Evolutionary conservation across 805 yeast species (phyloP), one percentile per base, ranked within the genome.

Genomic region (Soucietia sequanensis): DNA sequence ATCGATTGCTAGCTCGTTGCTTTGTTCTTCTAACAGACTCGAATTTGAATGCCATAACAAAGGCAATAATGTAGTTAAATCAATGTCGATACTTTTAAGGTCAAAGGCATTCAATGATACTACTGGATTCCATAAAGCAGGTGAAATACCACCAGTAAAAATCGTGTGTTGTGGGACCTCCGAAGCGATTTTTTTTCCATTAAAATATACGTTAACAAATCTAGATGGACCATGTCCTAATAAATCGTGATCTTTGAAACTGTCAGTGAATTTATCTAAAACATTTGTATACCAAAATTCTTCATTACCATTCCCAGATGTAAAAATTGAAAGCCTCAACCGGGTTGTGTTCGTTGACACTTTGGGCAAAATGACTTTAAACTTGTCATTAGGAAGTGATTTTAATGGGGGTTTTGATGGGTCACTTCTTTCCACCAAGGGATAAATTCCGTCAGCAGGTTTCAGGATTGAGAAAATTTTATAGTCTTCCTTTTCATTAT

Each of bases 271-370:
- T 30, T 63, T 52, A 45, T 79, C 84, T 27, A 81, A 39, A 8
- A 69, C 63, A 44, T 84, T 82, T 3, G 79, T 58, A 56, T 81
- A 88, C 95, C 95, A 87, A 48, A 84, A 84, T 54, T 88, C 95
- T 58, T 87, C 96, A 23, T 73, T 78, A 3, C 81, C 82, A 48
- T 82, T 85, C 2, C 93, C 95, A 13, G 85, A 76, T 9, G 83
- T 77, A 44, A 77, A 79, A 4, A 87, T 54, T 8, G 81, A 71
- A 21, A 86, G 53, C 38, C 61, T 63, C 30, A 79, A 77, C 39
- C 79, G 68, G 2, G 87, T 78, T 4, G 87, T 79, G 49, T 81
- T 80, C 16, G 57, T 50, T 3, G 73, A 47, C 20, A 84, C 56
- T 11, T 48, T 47, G 3, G 83, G 79, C n/a, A 80, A 48, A 2